These are phyloP conservation scores for Cadophora gregata DNA, from an alignment of 2,329 filamentous ascomycete genomes.

Conservation along the genomic window DNA sequence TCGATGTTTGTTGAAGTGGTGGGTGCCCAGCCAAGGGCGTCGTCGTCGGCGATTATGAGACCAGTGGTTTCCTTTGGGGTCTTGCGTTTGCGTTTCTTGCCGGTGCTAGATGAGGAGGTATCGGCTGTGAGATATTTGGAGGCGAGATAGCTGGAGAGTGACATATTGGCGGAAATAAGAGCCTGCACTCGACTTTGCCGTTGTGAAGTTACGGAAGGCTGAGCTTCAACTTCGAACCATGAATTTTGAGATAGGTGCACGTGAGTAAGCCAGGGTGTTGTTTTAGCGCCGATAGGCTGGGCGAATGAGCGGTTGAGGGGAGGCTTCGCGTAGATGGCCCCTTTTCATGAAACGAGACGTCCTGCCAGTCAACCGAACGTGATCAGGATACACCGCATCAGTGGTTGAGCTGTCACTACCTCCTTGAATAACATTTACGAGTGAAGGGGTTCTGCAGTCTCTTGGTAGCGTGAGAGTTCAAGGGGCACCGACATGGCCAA, in stretches of 20 bases:
- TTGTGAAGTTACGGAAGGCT: conserved; percentile 2
- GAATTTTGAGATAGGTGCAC: not conserved
- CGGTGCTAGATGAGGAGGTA: conserved; percentile 56
- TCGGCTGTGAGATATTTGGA: conserved; percentile 86
- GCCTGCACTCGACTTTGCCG: not conserved
- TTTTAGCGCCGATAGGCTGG: not conserved
- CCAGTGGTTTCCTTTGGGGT: conserved; percentile 52
- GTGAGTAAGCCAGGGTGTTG: not conserved
- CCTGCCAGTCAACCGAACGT: not conserved
- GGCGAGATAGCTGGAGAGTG: conserved; percentile 83
- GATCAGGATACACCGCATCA: not conserved
- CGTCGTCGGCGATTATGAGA: conserved; percentile 70
- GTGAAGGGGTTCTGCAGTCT: not conserved
- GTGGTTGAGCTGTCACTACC: not conserved
- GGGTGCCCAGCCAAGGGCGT: conserved; percentile 49
- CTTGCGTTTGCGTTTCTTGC: conserved; percentile 71
- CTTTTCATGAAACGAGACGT: not conserved
- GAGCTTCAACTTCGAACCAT: not conserved
- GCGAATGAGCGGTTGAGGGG: not conserved
- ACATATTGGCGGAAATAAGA: conserved; percentile 11
- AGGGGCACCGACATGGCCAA: not conserved
- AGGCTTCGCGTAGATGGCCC: not conserved
- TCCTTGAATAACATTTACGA: not conserved
- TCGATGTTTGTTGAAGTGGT: conserved; percentile 56
- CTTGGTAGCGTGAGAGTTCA: not conserved